Evolutionary conservation across 306 rosid genomes (phyloP).

Genomic region (Inga laurina): DNA sequence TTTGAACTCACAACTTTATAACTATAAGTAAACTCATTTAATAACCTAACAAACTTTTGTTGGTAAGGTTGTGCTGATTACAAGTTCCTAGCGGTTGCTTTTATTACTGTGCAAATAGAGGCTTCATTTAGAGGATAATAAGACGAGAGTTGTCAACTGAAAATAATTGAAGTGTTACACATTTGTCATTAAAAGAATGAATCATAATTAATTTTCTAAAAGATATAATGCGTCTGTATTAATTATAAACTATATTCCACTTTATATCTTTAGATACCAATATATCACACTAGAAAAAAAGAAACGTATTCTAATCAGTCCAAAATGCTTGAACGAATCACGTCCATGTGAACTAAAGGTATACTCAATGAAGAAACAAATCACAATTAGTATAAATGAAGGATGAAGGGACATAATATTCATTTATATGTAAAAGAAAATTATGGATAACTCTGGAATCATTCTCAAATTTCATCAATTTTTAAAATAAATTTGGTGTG

Average conservation of each 20-base stretch:
- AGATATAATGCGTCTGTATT: not conserved
- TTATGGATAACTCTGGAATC: slow-evolving; percentile 16
- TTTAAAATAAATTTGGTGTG: not conserved
- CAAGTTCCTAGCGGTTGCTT: not conserved
- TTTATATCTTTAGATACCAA: not conserved
- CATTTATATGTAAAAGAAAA: slow-evolving; percentile 23
- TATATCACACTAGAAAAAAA: not conserved
- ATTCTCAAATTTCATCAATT: slow-evolving; percentile 18
- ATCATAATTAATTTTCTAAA: not conserved
- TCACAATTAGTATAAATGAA: slow-evolving; percentile 31
- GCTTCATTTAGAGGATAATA: not conserved
- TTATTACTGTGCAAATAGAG: not conserved
- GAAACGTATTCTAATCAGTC: not conserved
- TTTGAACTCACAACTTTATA: too few species aligned
- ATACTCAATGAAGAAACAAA: not conserved
- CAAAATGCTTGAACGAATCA: not conserved
- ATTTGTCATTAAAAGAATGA: not conserved
- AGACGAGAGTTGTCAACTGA: not conserved
- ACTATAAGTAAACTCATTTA: too few species aligned
- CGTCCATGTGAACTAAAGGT: not conserved
- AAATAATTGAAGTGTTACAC: slow-evolving; percentile 11
- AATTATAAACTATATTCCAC: not conserved
- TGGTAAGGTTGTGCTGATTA: too few species aligned
- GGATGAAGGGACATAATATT: slow-evolving; percentile 46
- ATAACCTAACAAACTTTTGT: not conserved